Base-by-base conservation (phyloP, 23 red algal species). In the Gracilariopsis chorda region DNA sequence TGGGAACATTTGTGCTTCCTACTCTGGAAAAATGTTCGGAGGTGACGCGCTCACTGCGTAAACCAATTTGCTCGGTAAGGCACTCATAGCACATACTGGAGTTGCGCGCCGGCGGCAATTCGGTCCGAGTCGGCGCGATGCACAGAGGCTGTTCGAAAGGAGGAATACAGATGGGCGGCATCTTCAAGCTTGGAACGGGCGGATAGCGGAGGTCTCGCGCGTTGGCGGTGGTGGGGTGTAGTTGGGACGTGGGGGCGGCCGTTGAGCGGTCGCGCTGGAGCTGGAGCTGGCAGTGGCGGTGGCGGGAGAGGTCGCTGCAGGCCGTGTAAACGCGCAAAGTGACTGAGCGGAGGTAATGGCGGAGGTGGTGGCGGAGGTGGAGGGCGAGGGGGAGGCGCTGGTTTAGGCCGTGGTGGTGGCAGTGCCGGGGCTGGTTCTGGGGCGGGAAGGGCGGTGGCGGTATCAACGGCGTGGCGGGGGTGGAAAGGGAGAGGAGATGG, bases 21-120 rank as follows among this genome's bases (percentile, higher is more conserved):
- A 33, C 76, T 43, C 34, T 1, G 9, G 76, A 36, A 58, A 80
- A 57, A 34, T 80, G 76, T 62, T 87, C 82, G 28, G 60, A 70
- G 3, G 47, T 53, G 44, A 87, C 82, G 35, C 82, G 82, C 82
- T 87, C 62, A 44, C 69, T 64, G 65, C 43, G 60, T 23, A 74
- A 63, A 40, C 62, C 44, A 87, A 41, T n/a, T 87, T 42, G 67
- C 37, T 46, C 39, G 67, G 37, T 42, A 73, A 42, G 28, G 64
- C 64, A 39, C 64, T 70, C 36, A 42, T 12, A 20, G 64, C 64
- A 39, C 35, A 11, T 34, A 20, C 34, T 7, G 34, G 64, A 2
- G 35, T 34, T 17, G 64, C 64, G 67, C 67, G 67, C 8, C 37
- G 40, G 67, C 67, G 67, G 2, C 40, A 24, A 42, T n/a, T 17